Evolutionary conservation across 2,329 filamentous ascomycete species (phyloP).

Genomic region (Sclerotinia subarctica): DNA sequence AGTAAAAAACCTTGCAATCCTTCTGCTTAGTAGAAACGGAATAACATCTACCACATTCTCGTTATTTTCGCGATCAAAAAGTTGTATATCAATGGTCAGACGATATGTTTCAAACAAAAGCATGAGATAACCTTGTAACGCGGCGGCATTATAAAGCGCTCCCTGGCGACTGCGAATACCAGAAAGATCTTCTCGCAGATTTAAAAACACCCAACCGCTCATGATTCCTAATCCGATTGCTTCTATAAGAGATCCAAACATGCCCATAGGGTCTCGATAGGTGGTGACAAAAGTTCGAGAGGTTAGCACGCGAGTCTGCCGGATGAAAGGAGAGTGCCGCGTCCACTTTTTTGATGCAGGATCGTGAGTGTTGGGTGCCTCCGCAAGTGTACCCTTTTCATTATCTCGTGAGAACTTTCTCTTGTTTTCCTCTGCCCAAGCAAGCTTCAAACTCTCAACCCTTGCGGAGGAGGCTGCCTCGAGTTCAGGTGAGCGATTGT

Average conservation of each 20-base stretch:
- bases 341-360: constrained; percentile 32
- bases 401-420: constrained; percentile 25
- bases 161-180: constrained; percentile 73
- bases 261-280: constrained; percentile 72
- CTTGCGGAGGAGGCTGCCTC: constrained; percentile 58
- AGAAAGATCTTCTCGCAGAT: constrained; percentile 61
- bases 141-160: constrained; percentile 67
- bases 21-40: constrained; percentile 66
- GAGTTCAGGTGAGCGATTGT: constrained; percentile 65
- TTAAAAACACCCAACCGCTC: constrained; percentile 69
- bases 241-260: constrained; percentile 67
- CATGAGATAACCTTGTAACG: constrained; percentile 72
- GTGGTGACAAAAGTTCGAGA: constrained; percentile 68
- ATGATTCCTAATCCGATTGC: constrained; percentile 68
- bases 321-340: constrained; percentile 53
- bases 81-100: constrained; percentile 68
- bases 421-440: constrained; percentile 51
- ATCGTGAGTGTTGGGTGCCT: not conserved
- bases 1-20: constrained; percentile 64
- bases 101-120: constrained; percentile 74
- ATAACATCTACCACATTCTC: constrained; percentile 69
- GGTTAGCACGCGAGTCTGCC: constrained; percentile 65
- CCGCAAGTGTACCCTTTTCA: constrained; percentile 22
- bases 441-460: constrained; percentile 57
- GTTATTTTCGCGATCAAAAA: constrained; percentile 72